These are phyloP conservation scores for Colletotrichum sp. DNA, from an alignment of 2,329 filamentous ascomycete genomes.

Conservation along the genomic window DNA sequence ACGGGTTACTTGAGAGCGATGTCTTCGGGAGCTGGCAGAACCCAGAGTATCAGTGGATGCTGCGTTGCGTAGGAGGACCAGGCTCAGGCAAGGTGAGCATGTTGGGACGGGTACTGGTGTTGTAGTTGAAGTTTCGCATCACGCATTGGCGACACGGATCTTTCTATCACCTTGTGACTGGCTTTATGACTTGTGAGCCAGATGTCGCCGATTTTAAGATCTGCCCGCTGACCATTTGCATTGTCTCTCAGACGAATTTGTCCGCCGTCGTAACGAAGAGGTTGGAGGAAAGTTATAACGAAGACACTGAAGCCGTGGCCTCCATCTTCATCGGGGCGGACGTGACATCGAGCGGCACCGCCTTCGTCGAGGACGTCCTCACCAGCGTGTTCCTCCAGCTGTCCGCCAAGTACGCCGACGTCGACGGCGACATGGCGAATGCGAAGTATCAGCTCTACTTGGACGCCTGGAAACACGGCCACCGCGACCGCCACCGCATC, in stretches of 20 bases:
- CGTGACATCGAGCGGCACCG: neutral
- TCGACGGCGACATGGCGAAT: neutral
- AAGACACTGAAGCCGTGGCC: neutral
- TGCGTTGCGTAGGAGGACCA: neutral
- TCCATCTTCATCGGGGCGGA: neutral
- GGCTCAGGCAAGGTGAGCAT: neutral
- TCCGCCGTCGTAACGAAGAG: neutral
- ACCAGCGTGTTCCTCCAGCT: neutral
- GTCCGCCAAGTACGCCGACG: neutral
- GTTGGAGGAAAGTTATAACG: neutral
- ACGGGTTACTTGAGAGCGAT: neutral
- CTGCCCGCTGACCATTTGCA: neutral
- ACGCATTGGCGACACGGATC: neutral
- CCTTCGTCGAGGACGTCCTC: neutral
- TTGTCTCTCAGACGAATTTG: neutral
- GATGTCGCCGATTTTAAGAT: neutral
- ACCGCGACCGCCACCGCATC: conserved; percentile 4
- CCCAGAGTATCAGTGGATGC: neutral
- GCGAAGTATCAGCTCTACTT: neutral
- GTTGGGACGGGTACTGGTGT: neutral
- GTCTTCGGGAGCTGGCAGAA: neutral
- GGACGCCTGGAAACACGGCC: neutral
- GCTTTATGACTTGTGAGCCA: neutral
- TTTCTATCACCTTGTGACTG: neutral
- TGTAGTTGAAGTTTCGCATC: neutral